These are phyloP conservation scores for Colletotrichum shisoi DNA, from an alignment of 2,329 filamentous ascomycete genomes.

Conservation along the genomic window DNA sequence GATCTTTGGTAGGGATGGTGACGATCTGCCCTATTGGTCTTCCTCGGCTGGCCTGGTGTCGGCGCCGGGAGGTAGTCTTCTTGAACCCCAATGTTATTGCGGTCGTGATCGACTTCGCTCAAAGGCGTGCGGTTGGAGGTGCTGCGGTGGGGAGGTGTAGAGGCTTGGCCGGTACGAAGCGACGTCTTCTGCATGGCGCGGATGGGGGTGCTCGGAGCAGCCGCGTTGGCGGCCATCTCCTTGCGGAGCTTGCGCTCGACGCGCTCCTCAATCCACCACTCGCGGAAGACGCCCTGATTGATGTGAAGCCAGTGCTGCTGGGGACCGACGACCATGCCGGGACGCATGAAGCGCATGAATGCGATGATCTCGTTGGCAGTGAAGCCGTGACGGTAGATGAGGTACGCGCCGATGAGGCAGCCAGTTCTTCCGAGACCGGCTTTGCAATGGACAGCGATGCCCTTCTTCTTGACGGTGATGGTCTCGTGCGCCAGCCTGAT, in stretches of 20 bases:
- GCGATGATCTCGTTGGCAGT: conserved; percentile 97
- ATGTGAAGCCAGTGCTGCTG: conserved; percentile 99
- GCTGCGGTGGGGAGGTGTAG: conserved; percentile 82
- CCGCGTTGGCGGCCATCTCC: conserved; percentile 62
- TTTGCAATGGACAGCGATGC: conserved; percentile 98
- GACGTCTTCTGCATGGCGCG: conserved; percentile 68
- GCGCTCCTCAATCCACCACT: conserved; percentile 96
- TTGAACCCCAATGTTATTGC: conserved; percentile 70
- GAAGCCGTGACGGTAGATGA: conserved; percentile 97
- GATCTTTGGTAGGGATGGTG: conserved; percentile 76
- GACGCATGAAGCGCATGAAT: conserved; percentile 99
- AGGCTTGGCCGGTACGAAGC: conserved; percentile 70
- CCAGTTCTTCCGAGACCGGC: conserved; percentile 94
- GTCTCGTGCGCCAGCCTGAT: conserved; percentile 94
- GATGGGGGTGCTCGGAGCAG: conserved; percentile 66
- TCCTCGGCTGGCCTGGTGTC: conserved; percentile 93
- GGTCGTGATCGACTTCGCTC: conserved; percentile 91
- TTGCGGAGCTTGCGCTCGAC: conserved; percentile 72
- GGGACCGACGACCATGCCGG: conserved; percentile 97
- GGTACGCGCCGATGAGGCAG: conserved; percentile 94
- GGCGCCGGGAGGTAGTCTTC: conserved; percentile 94
- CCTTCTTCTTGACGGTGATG: conserved; percentile 89
- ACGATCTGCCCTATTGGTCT: conserved; percentile 79
- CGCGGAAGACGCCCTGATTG: conserved; percentile 95
- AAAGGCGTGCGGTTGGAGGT: conserved; percentile 81